phyloP scores from a whole-genome alignment of 768 basidiomycete species.

The Pleurotus citrinopileatus region DNA sequence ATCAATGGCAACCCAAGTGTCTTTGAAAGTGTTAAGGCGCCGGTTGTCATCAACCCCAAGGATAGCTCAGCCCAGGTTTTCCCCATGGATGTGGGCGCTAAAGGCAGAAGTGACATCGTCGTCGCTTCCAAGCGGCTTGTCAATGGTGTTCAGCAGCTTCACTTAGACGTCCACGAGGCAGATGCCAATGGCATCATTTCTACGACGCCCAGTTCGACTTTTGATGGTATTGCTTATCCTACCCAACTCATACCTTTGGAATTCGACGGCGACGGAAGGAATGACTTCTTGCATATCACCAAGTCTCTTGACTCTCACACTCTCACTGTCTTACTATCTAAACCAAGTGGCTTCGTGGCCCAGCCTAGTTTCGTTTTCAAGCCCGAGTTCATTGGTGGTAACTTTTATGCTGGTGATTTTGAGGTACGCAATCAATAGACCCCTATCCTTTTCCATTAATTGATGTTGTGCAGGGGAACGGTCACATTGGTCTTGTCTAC shows the following conservation, averaged over 20 bases:
- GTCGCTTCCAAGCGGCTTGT: conserved; percentile 5
- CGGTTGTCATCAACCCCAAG: neutral
- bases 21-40: neutral
- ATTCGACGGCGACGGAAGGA: conserved; percentile 4
- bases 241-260: conserved; percentile 4
- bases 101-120: conserved; percentile 2
- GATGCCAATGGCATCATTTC: neutral
- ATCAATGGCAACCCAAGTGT: conserved; percentile 12
- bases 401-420: conserved; percentile 2
- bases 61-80: neutral
- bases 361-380: neutral
- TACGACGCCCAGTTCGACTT: neutral
- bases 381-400: conserved; percentile 3
- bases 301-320: neutral
- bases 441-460: neutral
- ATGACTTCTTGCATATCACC: conserved; percentile 6
- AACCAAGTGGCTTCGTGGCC: neutral
- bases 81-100: neutral
- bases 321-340: neutral
- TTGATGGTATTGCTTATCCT: neutral
- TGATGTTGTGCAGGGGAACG: neutral
- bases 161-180: conserved; percentile 4
- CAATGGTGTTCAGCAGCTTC: conserved; percentile 1
- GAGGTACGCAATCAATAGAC: neutral
- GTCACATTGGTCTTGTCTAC: conserved; percentile 2